Conservation (phyloP, 768 basidiomycete genomes). For the Lactifluus pinguis region DNA sequence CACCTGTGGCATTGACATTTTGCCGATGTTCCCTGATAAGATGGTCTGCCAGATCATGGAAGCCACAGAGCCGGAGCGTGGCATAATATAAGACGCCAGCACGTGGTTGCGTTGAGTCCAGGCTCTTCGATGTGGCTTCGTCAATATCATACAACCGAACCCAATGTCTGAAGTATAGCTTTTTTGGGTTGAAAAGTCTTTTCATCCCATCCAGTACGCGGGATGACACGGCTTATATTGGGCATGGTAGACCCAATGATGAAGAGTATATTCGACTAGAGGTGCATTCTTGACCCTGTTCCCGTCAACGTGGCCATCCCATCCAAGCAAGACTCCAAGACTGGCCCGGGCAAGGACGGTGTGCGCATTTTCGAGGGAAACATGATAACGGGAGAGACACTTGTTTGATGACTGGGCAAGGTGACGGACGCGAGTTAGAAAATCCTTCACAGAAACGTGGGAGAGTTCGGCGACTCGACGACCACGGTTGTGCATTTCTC, state of each 20-base stretch:
- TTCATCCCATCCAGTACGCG: neutral
- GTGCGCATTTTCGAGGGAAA: neutral
- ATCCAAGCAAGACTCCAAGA: neutral
- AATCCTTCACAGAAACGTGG: neutral
- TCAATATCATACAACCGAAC: neutral
- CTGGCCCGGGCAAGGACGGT: too few relatives aligned
- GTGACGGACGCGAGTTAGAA: neutral
- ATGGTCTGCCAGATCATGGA: too few relatives aligned
- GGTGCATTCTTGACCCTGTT: neutral
- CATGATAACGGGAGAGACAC: neutral
- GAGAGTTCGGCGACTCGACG: neutral
- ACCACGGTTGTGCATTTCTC: too few relatives aligned
- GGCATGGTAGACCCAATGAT: neutral
- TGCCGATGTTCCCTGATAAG: too few relatives aligned
- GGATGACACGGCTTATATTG: neutral
- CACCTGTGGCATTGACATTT: neutral
- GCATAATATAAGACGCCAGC: neutral
- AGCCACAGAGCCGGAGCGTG: neutral
- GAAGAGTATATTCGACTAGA: too few relatives aligned
- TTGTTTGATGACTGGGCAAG: neutral
- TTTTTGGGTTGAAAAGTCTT: neutral
- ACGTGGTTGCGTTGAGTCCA: neutral
- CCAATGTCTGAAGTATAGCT: neutral
- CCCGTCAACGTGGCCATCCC: neutral
- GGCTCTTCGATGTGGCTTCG: neutral